These are phyloP conservation scores for Aspergillus nidulans DNA, from an alignment of 495 filamentous ascomycete species.

Conservation along the genomic window DNA sequence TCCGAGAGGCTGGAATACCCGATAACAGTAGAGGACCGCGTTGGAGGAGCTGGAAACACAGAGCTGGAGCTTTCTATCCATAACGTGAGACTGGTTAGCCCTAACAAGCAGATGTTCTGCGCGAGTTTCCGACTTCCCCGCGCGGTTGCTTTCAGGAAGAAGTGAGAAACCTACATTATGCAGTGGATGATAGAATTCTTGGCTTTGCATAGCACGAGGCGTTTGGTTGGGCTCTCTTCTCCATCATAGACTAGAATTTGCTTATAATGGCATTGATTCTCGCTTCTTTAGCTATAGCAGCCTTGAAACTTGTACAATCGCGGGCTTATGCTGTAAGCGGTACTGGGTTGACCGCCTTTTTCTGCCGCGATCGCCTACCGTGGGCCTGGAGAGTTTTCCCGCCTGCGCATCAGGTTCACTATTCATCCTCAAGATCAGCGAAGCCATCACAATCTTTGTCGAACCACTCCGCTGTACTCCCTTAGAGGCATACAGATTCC, in stretches of 20 bases:
- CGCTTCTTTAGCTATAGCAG: background rate
- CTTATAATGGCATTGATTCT: background rate
- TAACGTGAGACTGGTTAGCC: conserved; percentile 84
- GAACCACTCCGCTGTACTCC: background rate
- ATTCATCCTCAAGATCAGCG: background rate
- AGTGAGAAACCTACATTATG: background rate
- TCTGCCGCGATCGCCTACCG: conserved; percentile 7
- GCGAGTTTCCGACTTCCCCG: conserved; percentile 80
- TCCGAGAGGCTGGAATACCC: conserved; percentile 55
- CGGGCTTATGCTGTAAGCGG: conserved; percentile 7
- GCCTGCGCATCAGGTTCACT: background rate
- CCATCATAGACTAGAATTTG: background rate
- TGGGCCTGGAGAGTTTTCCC: conserved; percentile 11
- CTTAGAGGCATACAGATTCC: background rate
- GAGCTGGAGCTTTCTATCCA: conserved; percentile 60
- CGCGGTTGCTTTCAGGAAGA: conserved; percentile 68
- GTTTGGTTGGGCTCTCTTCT: conserved; percentile 12
- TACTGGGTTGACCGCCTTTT: conserved; percentile 7
- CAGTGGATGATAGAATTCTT: background rate
- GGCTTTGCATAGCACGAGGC: conserved; percentile 17
- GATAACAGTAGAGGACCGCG: conserved; percentile 54
- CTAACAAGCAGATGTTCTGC: conserved; percentile 95
- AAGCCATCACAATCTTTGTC: background rate
- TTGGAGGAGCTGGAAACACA: conserved; percentile 35
- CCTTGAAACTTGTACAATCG: background rate